Evolutionary conservation across 306 rosid species (phyloP).

Genomic region (Malus orientalis): DNA sequence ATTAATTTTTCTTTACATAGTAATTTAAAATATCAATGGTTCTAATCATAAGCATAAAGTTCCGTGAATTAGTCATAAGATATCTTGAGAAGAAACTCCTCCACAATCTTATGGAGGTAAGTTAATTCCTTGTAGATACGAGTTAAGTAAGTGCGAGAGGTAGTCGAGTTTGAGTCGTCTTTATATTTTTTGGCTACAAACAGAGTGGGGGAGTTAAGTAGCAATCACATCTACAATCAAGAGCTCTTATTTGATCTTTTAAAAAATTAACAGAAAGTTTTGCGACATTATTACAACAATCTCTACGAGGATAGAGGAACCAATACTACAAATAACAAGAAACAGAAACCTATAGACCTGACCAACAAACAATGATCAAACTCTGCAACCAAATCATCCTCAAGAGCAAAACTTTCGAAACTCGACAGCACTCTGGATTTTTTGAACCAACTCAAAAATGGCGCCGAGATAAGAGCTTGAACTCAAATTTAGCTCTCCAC

Average conservation of each 20-base stretch:
- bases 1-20: too few relatives aligned
- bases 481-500: conserved; percentile 40
- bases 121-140: too few relatives aligned
- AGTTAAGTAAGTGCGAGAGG: too few relatives aligned
- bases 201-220: too few relatives aligned
- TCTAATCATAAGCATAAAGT: too few relatives aligned
- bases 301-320: not conserved
- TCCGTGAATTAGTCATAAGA: too few relatives aligned
- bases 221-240: not conserved
- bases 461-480: conserved; percentile 8
- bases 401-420: not conserved
- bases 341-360: conserved; percentile 23
- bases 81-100: too few relatives aligned
- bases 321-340: not conserved
- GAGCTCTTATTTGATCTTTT: not conserved
- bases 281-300: conserved; percentile 1
- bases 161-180: not conserved
- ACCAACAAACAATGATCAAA: conserved; percentile 29
- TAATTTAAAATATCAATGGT: too few relatives aligned
- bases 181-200: too few relatives aligned
- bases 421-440: not conserved
- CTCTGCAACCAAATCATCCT: not conserved
- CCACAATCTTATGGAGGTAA: too few relatives aligned
- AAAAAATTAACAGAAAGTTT: not conserved
- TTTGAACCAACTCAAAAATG: not conserved